These are phyloP conservation scores for Daldinia caldariorum DNA, from an alignment of 495 filamentous ascomycete species.

Conservation along the genomic window DNA sequence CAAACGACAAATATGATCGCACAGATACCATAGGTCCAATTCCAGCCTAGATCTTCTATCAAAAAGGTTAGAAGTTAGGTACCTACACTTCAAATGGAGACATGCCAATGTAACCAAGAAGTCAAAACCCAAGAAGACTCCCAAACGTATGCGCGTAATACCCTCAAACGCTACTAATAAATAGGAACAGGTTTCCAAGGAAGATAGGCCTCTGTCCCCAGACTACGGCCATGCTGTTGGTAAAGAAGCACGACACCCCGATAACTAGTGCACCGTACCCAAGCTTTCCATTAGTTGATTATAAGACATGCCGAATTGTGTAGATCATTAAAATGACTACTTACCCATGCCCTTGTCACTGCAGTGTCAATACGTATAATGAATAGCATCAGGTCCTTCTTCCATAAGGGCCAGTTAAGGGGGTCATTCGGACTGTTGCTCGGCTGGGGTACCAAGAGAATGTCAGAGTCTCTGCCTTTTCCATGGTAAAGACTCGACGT, in stretches of 20 bases:
- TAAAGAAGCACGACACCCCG: constrained; percentile 63
- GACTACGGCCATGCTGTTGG: constrained; percentile 64
- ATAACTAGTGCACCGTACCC: constrained; percentile 63
- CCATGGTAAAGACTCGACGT: constrained; percentile 51
- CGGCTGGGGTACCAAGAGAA: constrained; percentile 59
- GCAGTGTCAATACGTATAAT: constrained; percentile 55
- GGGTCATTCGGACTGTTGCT: constrained; percentile 59
- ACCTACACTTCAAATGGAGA: constrained; percentile 59
- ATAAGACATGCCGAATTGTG: constrained; percentile 52
- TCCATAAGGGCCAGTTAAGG: constrained; percentile 51
- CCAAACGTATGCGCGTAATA: constrained; percentile 57
- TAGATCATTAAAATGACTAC: constrained; percentile 3
- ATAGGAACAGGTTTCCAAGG: constrained; percentile 60
- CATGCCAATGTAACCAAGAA: constrained; percentile 58
- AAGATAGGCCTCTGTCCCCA: constrained; percentile 68
- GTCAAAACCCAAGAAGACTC: constrained; percentile 49
- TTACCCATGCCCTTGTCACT: constrained; percentile 43
- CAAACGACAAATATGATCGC: constrained; percentile 45
- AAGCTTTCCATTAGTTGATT: constrained; percentile 52
- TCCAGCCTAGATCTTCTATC: constrained; percentile 47
- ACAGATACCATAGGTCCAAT: constrained; percentile 49
- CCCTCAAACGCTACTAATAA: constrained; percentile 61
- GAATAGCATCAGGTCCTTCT: constrained; percentile 54
- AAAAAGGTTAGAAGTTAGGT: neutral
- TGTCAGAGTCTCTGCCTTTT: constrained; percentile 49